Evolutionary conservation across 164 flowering plant species (phyloP), one percentile per base, ranked within the genome.

Genomic region (Magnolia changhungtana): DNA sequence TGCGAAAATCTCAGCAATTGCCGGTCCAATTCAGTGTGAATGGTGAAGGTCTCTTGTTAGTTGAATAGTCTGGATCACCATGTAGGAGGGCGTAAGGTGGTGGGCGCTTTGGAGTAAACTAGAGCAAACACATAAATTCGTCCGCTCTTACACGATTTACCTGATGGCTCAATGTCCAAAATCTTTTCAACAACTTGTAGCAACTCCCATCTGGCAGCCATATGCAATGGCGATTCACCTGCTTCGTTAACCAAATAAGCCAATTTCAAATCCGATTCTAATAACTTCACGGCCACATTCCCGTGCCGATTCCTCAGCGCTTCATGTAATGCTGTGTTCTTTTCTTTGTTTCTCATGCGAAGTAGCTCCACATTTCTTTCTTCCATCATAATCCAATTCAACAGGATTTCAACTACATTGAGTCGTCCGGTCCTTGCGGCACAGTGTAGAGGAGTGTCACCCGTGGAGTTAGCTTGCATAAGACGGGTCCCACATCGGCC

Each of bases 301-400:
- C 4, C 23, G 45, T 75, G 51, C 14, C 67, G 18, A 8, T 75
- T 8, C 52, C 50, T 67, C 18, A 75, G 18, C 1, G 77, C 77
- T 61, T 67, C 77, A 37, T 75, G 77, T 18, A 68, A 67, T 20
- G 77, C 72, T 8, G 77, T 75, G 66, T 75, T 67, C 14, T 50
- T 50, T 18, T 67, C 63, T 16, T 51, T 67, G 45, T 75, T 75
- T 18, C 7, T 23, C 63, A 75, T 52, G 10, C 72, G 52, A 70
- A 49, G 51, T 52, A 75, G 14, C 45, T 16, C 16, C 3, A 21
- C 20, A 11, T 1, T n/a, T 37, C 24, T 23, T 20, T 58, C 49
- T 27, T 69, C 65, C 24, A 67, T 4, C 8, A 8, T 3, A 20
- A 37, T 14, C 37, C 50, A 69, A 24, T 14, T 10, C 11, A 67